Conservation (phyloP, 2,329 filamentous ascomycete species). For the Nemania sp. region DNA sequence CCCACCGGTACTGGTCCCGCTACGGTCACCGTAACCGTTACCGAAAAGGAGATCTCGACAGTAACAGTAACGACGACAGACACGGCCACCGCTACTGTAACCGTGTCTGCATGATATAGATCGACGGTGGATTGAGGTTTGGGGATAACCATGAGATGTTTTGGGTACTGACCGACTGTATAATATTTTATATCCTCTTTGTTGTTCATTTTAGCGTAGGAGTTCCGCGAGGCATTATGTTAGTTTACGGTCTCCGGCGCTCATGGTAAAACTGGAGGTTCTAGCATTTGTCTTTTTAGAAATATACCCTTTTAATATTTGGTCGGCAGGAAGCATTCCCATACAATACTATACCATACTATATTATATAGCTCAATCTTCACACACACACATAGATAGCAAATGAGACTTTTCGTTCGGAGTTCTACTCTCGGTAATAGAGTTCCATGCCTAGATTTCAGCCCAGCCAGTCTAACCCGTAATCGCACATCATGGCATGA, state of each 20-base stretch:
- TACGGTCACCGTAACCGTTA: slow-evolving; percentile 23
- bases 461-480: background rate
- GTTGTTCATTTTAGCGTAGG: slow-evolving; percentile 23
- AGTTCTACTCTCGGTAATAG: no score
- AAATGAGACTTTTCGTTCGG: background rate
- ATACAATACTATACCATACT: no score
- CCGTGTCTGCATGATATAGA: slow-evolving; percentile 4
- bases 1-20: background rate
- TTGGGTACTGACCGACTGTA: slow-evolving; percentile 6
- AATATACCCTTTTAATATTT: slow-evolving; percentile 22
- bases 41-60: slow-evolving; percentile 18
- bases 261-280: background rate
- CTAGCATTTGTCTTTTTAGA: slow-evolving; percentile 15
- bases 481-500: background rate
- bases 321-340: background rate
- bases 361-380: background rate
- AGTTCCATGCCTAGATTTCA: background rate
- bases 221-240: slow-evolving; percentile 16
- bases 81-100: slow-evolving; percentile 12
- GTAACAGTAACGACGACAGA: slow-evolving; percentile 14
- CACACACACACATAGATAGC: background rate
- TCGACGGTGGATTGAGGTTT: background rate
- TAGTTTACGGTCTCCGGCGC: slow-evolving; percentile 1
- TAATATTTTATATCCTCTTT: slow-evolving; percentile 2
- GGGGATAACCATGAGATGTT: background rate